Evolutionary conservation across 2,329 filamentous ascomycete species (phyloP).

Genomic region (Aspergillus quadricinctus): DNA sequence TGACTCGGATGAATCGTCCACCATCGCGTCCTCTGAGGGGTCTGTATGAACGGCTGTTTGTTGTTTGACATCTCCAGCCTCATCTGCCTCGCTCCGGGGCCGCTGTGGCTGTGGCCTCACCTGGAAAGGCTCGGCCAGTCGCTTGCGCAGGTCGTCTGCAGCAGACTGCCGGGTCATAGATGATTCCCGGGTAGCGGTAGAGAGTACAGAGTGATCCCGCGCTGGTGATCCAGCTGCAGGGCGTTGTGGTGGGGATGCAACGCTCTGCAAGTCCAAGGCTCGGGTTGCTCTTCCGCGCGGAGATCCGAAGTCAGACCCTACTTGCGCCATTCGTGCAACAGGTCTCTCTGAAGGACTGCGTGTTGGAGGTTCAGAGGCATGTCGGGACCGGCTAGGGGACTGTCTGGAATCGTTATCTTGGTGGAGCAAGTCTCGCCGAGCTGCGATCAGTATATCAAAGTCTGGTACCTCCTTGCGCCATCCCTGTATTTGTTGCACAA

Average conservation of each 20-base stretch:
- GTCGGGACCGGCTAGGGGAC: slow-evolving; percentile 14
- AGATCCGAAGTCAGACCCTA: slow-evolving; percentile 14
- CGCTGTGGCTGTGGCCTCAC: slow-evolving; percentile 2
- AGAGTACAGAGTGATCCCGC: slow-evolving; percentile 18
- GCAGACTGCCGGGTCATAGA: slow-evolving; percentile 21
- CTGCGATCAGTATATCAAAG: slow-evolving; percentile 66
- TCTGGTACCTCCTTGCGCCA: slow-evolving; percentile 64
- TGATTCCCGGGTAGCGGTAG: slow-evolving; percentile 21
- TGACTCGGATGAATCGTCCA: slow-evolving; percentile 36
- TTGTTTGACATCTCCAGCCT: background rate
- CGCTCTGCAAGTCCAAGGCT: slow-evolving; percentile 8
- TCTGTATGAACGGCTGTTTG: slow-evolving; percentile 3
- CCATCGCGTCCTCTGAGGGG: slow-evolving; percentile 9
- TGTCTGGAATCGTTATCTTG: slow-evolving; percentile 24
- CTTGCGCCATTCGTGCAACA: slow-evolving; percentile 1
- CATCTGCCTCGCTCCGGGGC: background rate
- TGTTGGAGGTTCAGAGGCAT: slow-evolving; percentile 19
- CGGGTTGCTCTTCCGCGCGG: slow-evolving; percentile 23
- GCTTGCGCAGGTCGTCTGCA: slow-evolving; percentile 30
- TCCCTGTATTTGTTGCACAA: slow-evolving; percentile 58
- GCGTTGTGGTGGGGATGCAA: slow-evolving; percentile 16
- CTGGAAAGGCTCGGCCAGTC: slow-evolving; percentile 31
- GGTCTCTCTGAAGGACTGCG: slow-evolving; percentile 15
- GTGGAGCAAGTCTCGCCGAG: slow-evolving; percentile 47
- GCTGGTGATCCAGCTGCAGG: slow-evolving; percentile 18